Evolutionary conservation across 352 stramenopile genomes (phyloP).

Genomic region (Blastocystis sp.): DNA sequence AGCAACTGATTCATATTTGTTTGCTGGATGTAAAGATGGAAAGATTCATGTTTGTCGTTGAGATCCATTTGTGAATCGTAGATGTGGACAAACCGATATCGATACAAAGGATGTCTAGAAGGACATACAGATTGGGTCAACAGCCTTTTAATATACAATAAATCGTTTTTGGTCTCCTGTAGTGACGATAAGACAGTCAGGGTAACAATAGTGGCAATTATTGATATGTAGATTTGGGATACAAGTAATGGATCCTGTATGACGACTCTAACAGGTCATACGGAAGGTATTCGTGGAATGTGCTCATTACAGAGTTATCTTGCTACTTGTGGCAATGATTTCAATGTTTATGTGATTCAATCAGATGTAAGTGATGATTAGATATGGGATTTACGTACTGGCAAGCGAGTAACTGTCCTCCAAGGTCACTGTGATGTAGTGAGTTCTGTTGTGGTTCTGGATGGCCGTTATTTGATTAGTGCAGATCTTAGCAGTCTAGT

Average conservation of each 20-base stretch:
- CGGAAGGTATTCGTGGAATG: background rate
- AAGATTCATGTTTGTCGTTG: background rate
- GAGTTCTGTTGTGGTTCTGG: background rate
- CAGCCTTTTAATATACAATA: background rate
- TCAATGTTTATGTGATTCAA: background rate
- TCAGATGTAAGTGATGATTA: background rate
- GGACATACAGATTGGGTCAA: conserved; percentile 12
- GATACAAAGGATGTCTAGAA: background rate
- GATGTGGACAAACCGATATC: conserved; percentile 3
- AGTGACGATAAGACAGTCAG: conserved; percentile 38
- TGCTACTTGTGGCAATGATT: background rate
- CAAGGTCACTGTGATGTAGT: conserved; percentile 12
- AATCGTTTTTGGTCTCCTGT: background rate
- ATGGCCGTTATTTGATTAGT: background rate
- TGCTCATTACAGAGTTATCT: background rate
- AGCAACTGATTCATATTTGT: background rate
- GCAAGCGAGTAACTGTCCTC: background rate
- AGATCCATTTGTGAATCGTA: background rate
- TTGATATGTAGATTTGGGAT: background rate
- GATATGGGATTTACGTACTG: conserved; percentile 7
- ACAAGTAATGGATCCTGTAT: background rate
- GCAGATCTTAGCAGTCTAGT: background rate
- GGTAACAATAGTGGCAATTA: background rate
- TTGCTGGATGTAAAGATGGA: conserved; percentile 12
- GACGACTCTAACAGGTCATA: background rate